These are phyloP conservation scores for Pichia sp. DNA, from an alignment of 1,139 yeast genomes.

Conservation along the genomic window DNA sequence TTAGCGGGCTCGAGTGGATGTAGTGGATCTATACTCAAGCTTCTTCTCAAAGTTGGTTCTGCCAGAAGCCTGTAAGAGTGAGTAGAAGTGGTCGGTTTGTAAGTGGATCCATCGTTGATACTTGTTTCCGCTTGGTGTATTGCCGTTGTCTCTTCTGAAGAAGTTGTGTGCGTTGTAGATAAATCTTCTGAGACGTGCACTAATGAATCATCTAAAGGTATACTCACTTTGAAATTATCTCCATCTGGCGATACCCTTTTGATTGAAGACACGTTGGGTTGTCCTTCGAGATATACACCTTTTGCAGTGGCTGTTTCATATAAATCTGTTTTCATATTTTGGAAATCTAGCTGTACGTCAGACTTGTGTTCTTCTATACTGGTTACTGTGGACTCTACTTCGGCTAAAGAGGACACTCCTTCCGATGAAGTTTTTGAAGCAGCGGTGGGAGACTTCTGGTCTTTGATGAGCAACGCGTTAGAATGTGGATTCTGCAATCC, in stretches of 20 bases:
- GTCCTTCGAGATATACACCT: too few species aligned
- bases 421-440: constrained; percentile 14
- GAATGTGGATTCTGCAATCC: too few species aligned
- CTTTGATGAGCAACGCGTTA: too few species aligned
- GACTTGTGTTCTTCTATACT: constrained; percentile 10
- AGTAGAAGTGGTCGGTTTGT: neutral
- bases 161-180: constrained; percentile 8
- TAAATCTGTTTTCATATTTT: neutral
- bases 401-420: constrained; percentile 8
- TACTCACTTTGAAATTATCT: constrained; percentile 7
- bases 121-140: neutral
- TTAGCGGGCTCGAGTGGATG: too few species aligned
- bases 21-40: too few species aligned
- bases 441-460: constrained; percentile 2
- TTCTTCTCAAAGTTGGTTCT: too few species aligned
- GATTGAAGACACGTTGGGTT: too few species aligned
- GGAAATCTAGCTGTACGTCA: too few species aligned
- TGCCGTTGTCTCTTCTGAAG: constrained; percentile 6
- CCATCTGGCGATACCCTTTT: constrained; percentile 4
- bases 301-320: neutral
- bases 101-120: neutral
- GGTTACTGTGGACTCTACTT: constrained; percentile 8
- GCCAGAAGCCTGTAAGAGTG: constrained; percentile 10
- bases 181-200: constrained; percentile 5
- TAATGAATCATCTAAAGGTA: constrained; percentile 4